phyloP scores from a whole-genome alignment of 148 eudicot species.

The Limonium bicolor region DNA sequence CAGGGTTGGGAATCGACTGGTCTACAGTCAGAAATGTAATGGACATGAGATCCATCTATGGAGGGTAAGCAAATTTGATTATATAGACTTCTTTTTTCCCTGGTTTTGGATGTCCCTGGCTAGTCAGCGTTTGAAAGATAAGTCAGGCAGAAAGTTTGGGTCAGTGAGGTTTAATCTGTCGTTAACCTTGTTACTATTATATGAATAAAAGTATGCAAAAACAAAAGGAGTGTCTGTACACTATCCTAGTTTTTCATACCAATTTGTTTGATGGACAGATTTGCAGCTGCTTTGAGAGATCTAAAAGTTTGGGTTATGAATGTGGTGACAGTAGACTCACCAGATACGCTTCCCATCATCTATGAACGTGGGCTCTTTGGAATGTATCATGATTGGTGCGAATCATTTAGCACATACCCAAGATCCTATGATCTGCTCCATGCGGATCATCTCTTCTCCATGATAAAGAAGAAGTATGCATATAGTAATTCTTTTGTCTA shows the following conservation, averaged over 20 bases:
- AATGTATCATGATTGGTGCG: conserved; percentile 76
- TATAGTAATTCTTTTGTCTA: not conserved
- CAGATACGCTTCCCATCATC: conserved; percentile 66
- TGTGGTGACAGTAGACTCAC: conserved; percentile 46
- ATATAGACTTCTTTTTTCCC: not conserved
- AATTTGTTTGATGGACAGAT: no score
- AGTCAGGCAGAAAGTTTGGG: no score
- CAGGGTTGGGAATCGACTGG: conserved; percentile 66
- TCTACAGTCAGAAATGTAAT: conserved; percentile 60
- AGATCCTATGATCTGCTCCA: conserved; percentile 76
- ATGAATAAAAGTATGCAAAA: no score
- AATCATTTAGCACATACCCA: conserved; percentile 76
- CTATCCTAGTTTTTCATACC: no score
- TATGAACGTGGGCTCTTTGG: conserved; percentile 81
- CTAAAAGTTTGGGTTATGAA: conserved; percentile 74
- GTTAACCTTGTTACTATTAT: no score
- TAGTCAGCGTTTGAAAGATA: no score
- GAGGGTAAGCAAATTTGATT: conserved; percentile 50
- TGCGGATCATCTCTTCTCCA: conserved; percentile 67
- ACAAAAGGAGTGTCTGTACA: no score
- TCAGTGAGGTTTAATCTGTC: no score
- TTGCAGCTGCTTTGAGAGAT: conserved; percentile 66
- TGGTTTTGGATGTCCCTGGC: not conserved
- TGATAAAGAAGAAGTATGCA: conserved; percentile 36
- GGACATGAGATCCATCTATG: conserved; percentile 77